Percentiles rank a stretch among this genome's conserved stretches.
Conservation (phyloP, 495 filamentous ascomycete species). For the Mycothermus thermophilus region DNA sequence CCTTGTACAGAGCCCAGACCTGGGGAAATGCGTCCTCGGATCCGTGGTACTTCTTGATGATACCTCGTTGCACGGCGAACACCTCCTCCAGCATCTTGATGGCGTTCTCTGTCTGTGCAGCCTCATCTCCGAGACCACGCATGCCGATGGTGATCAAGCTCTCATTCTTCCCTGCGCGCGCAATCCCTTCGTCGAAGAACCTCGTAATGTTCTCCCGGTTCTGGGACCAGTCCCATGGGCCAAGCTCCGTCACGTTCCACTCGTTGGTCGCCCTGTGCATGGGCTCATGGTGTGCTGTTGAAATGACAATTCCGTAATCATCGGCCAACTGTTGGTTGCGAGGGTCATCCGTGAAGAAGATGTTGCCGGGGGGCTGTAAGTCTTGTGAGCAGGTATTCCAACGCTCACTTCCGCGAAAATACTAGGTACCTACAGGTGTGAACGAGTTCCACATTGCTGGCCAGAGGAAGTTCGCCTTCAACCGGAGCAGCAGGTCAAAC, state of each 20-base stretch:
- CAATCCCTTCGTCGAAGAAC: constrained; percentile 41
- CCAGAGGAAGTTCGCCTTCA: constrained; percentile 54
- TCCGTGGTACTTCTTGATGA: constrained; percentile 19
- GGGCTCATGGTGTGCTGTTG: constrained; percentile 49
- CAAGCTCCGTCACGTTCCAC: constrained; percentile 30
- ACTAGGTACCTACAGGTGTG: no score
- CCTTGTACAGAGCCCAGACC: constrained; percentile 50
- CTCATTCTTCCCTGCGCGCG: constrained; percentile 40
- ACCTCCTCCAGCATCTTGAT: constrained; percentile 35
- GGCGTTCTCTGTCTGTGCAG: constrained; percentile 26
- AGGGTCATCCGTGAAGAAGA: constrained; percentile 47
- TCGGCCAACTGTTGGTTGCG: constrained; percentile 44
- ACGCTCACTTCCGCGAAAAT: no score
- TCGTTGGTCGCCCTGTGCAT: constrained; percentile 49
- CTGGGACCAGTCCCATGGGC: constrained; percentile 47
- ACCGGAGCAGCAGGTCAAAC: constrained; percentile 47
- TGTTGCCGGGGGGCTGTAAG: constrained; percentile 19
- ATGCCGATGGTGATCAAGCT: constrained; percentile 45
- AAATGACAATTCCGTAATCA: constrained; percentile 50
- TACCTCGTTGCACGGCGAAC: constrained; percentile 9
- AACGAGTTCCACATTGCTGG: constrained; percentile 47
- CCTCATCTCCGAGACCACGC: constrained; percentile 45
- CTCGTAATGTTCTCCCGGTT: constrained; percentile 38
- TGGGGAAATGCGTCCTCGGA: constrained; percentile 28
- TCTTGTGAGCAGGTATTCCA: no score